A percentile compares a stretch with the other conserved stretches of the same genome.
Evolutionary conservation across 352 stramenopile species (phyloP).

Genomic region (Blastocystis sp.): DNA sequence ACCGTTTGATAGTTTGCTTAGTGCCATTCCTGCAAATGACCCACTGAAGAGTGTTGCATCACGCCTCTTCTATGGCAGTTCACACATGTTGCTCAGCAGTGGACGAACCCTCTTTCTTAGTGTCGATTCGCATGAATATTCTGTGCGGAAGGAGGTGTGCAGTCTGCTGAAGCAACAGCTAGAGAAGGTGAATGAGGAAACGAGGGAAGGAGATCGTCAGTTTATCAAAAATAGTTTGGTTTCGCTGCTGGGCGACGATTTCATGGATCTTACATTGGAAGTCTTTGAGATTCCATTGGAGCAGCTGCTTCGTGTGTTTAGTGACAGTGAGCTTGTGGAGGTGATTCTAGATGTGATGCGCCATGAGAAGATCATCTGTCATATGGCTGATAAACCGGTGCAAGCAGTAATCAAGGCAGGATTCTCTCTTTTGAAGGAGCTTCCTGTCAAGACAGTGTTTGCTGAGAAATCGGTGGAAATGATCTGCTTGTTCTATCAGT

Average conservation of each 20-base stretch:
- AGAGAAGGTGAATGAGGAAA: neutral
- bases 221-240: slow-evolving; percentile 16
- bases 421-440: neutral
- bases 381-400: neutral
- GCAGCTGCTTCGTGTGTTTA: neutral
- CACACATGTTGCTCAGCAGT: slow-evolving; percentile 43
- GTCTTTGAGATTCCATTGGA: neutral
- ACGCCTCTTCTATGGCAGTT: neutral
- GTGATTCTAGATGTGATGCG: neutral
- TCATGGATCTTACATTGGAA: neutral
- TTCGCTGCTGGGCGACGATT: slow-evolving; percentile 13
- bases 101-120: slow-evolving; percentile 25
- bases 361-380: neutral
- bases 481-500: neutral
- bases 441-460: neutral
- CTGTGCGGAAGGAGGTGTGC: slow-evolving; percentile 2
- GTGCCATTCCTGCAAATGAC: neutral
- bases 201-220: neutral
- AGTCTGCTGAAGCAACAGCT: neutral
- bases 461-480: neutral
- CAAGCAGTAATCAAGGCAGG: neutral
- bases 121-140: neutral
- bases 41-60: neutral
- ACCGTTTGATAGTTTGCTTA: neutral
- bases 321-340: neutral